These are phyloP conservation scores for Xerocomus brunneocitrinus DNA, from an alignment of 768 basidiomycete species.

Conservation along the genomic window DNA sequence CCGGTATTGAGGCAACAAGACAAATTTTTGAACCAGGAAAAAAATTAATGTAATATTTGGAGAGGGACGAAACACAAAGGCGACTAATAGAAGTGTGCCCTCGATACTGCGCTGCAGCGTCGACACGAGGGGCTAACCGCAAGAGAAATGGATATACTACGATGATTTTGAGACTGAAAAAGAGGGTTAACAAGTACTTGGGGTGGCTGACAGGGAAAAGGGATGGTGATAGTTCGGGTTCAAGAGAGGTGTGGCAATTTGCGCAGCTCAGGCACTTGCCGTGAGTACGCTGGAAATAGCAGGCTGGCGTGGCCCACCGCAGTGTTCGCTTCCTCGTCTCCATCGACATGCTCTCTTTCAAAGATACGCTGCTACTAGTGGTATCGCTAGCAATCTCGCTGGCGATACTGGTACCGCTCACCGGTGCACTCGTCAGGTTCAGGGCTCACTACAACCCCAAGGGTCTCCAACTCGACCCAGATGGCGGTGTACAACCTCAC, in stretches of 20 bases:
- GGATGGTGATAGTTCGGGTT: constrained; percentile 31
- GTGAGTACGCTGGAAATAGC: constrained; percentile 15
- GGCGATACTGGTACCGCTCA: constrained; percentile 55
- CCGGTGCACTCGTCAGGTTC: constrained; percentile 69
- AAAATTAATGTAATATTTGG: not conserved
- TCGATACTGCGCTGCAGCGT: not conserved
- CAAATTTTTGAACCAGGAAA: not conserved
- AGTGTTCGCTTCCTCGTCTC: not conserved
- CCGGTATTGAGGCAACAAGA: not conserved
- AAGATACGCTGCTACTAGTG: constrained; percentile 39
- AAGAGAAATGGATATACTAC: not conserved
- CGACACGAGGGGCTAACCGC: not conserved
- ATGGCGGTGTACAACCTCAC: constrained; percentile 71
- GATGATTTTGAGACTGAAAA: not conserved
- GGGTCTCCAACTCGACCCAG: constrained; percentile 73
- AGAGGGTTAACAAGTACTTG: not conserved
- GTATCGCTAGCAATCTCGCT: constrained; percentile 49
- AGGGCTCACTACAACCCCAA: constrained; percentile 85
- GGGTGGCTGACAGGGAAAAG: not conserved
- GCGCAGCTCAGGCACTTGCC: constrained; percentile 29
- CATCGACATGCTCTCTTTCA: constrained; percentile 29
- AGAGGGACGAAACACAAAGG: not conserved
- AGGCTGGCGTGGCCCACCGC: not conserved
- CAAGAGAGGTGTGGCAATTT: constrained; percentile 24
- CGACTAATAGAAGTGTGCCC: not conserved